Evolutionary conservation across 2,329 filamentous ascomycete genomes (phyloP), one percentile per base, ranked within the genome.

Genomic region (Chaetomiaceae sp.): DNA sequence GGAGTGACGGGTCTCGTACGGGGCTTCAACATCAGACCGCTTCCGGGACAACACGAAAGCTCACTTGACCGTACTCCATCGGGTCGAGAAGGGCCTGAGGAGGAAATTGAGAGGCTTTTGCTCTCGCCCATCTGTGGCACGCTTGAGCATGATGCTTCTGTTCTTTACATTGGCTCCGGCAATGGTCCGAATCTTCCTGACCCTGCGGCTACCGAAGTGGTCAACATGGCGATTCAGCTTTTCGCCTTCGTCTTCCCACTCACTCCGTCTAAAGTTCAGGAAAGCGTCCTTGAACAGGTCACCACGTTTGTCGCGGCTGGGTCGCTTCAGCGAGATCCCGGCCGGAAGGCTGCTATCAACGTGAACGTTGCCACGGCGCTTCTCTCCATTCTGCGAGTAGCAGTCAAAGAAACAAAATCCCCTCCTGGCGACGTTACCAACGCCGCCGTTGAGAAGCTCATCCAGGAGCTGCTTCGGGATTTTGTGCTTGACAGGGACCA

Each of bases 221-320:
- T 97, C 50, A 95, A 98, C 61, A 82, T 91, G 60, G 90, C 93
- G 1, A 94, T 98, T 46, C 84, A 93, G 52, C 72, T 97, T 0
- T 98, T 98, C 62, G 88, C 90, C 2, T 87, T 95, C 43, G 86
- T 88, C 32, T 83, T 98, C 47, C 90, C 93, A 3, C 72, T 96
- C 9, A 94, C 95, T 37, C 85, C 87, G 0, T 76, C 88, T 4
- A 95, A 91, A 60, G 87, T 98, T 3, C 93, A 98, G 60, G 93
- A 98, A 64, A 96, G 91, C 60, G 88, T 95, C 38, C 71, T 98
- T 9, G 93, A 98, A 64, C 93, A 98, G 62, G 83, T 97, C 38
- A 84, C 87, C 14, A 93, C 88, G 0, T 95, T 94, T 60, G 73
- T 93, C n/a, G 85, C 88, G 1, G 86, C 89, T 1, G 80, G 81